These are phyloP conservation scores for Xylaria sp. DNA, from an alignment of 2,329 filamentous ascomycete species.

Conservation along the genomic window DNA sequence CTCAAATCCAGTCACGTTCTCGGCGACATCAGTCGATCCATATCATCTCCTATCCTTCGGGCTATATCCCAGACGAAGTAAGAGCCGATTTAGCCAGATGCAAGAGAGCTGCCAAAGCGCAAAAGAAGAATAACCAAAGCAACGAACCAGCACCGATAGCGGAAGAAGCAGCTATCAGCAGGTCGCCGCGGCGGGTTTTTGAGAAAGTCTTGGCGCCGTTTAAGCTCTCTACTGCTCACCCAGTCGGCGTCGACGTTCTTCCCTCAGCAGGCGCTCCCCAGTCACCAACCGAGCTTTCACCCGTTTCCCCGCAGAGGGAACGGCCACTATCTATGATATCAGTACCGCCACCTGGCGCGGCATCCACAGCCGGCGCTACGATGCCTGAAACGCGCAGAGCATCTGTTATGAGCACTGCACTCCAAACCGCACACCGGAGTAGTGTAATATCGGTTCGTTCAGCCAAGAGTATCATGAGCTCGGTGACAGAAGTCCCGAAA, in stretches of 20 bases:
- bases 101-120: constrained; percentile 43
- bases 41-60: constrained; percentile 59
- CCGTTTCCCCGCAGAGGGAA: constrained; percentile 31
- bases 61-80: constrained; percentile 59
- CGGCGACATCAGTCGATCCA: constrained; percentile 65
- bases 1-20: constrained; percentile 61
- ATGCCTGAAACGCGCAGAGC: constrained; percentile 50
- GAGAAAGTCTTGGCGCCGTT: constrained; percentile 51
- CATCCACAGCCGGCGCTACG: constrained; percentile 38
- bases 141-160: constrained; percentile 36
- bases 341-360: constrained; percentile 40
- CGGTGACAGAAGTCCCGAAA: constrained; percentile 71
- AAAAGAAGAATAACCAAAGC: constrained; percentile 37
- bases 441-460: constrained; percentile 64
- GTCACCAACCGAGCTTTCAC: constrained; percentile 36
- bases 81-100: constrained; percentile 49
- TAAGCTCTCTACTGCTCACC: constrained; percentile 44
- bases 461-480: constrained; percentile 63
- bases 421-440: constrained; percentile 56
- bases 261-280: constrained; percentile 28
- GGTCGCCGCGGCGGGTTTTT: constrained; percentile 50
- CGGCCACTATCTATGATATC: constrained; percentile 46
- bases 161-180: constrained; percentile 40
- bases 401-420: constrained; percentile 42
- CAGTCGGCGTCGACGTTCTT: constrained; percentile 39